Evolutionary conservation across 1,139 yeast genomes (phyloP), one percentile per base, ranked within the genome.

Genomic region (Spathaspora jeffriesii): DNA sequence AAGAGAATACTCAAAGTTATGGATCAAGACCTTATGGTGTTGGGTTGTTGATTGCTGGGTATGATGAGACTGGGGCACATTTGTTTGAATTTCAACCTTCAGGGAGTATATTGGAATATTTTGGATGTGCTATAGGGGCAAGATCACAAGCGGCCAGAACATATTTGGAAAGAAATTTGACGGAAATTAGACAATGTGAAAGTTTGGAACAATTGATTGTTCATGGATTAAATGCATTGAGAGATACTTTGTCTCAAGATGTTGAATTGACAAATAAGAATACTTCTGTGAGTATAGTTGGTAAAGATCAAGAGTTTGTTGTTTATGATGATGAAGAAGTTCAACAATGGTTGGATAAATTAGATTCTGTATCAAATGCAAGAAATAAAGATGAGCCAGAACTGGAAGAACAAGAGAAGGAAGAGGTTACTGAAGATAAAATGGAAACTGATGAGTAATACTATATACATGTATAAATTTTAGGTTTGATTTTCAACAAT

Each of bases 11-110:
- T 42, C 99, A 93, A 70, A 85, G 90, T 51, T 91, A 93, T 61
- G 99, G 98, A 10, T 86, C 95, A 14, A 84, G 99, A 66, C 99
- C 99, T 13, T 93, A 93, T 64, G 99, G 99, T 54, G 99, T 93
- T 18, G 99, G 99, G 4, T 76, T 93, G 54, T 73, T 93, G 52
- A 81, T 93, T 46, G 85, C 90, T n/a, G 99, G 99, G 18, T 81
- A 82, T 63, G 99, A 93, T 65, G 96, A 88, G 63, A 81, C 91
- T 36, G 99, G 99, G 10, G 88, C 98, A 13, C 99, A 93, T 68
- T 74, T 93, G 56, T 86, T 84, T 65, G 99, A 95, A 72, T 95
- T 93, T 70, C 92, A 89, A 64, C 99, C 99, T 18, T 86, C 96
- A 10, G 99, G 99, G 4, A 85, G 95, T 27, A 96, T 88, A 21